Evolutionary conservation across 2,329 filamentous ascomycete genomes (phyloP), one percentile per base, ranked within the genome.

Genomic region (Cucurbitaria berberidis): DNA sequence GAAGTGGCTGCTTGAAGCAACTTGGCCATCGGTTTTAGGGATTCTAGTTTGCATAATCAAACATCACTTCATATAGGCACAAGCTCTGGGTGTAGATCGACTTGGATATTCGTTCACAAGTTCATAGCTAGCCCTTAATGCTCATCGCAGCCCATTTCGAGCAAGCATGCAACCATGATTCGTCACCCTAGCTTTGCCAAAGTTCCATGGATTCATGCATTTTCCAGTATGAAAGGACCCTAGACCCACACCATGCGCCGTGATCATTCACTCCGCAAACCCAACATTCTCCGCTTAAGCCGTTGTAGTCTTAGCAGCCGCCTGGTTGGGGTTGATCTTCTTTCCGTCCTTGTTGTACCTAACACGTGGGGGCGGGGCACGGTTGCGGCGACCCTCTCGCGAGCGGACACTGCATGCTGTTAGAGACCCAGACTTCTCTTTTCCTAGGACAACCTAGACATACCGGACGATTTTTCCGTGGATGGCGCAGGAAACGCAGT

Each of bases 391-490:
- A 75, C 96, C 95, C 78, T 90, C 93, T 72, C 90, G 87, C 70
- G 95, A 99, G 76, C 95, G 95, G 80, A 99, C 95, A 89, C 95
- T 98, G 74, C 69, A 62, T 22, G 16, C 36, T 51, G 47, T 68
- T 62, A 22, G 13, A 67, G 59, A 57, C 36, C 24, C 42, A 34
- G 34, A 34, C 15, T 15, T 34, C 13, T 44, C 35, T 38, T 42
- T 38, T 13, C 18, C 45, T 29, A 9, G 22, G 47, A 44, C 54
- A 9, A 41, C 45, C 30, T 49, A 79, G 80, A 87, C 93, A 82
- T 95, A 98, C 93, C 95, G 93, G 83, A 99, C 96, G 82, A 99
- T 99, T 90, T 99, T 99, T 87, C 95, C 95, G 87, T 99, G 95
- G 72, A 99, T 99, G 78, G 95, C 95, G 84, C 95, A 99, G 82